A percentile compares a stretch with the other conserved stretches of the same genome.
Conservation (phyloP, 306 rosid genomes). For the Dicorynia guianensis region DNA sequence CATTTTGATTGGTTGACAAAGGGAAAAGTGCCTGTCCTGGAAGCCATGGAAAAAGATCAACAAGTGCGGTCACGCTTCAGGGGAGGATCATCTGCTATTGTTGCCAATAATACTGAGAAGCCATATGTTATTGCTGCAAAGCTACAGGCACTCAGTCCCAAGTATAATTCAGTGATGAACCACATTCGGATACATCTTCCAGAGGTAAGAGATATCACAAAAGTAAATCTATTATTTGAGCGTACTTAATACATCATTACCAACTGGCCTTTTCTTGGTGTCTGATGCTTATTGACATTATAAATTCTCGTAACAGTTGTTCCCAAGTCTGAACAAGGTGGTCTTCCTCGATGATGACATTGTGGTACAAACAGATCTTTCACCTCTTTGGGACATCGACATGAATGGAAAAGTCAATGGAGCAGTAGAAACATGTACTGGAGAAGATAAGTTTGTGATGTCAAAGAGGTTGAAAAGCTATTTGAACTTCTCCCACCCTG, state of each 20-base stretch:
- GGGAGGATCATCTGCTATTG: slow-evolving; percentile 96
- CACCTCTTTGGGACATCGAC: slow-evolving; percentile 96
- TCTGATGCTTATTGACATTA: slow-evolving; percentile 39
- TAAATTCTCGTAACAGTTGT: slow-evolving; percentile 62
- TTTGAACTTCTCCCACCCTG: slow-evolving; percentile 96
- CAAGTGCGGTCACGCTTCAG: slow-evolving; percentile 82
- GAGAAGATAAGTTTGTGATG: slow-evolving; percentile 96
- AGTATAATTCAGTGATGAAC: slow-evolving; percentile 97
- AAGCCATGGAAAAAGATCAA: slow-evolving; percentile 98
- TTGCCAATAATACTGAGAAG: slow-evolving; percentile 77
- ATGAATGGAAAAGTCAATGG: slow-evolving; percentile 96
- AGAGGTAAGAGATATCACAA: slow-evolving; percentile 64
- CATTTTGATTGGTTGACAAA: slow-evolving; percentile 96
- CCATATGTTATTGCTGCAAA: slow-evolving; percentile 88
- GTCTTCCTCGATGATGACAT: slow-evolving; percentile 96
- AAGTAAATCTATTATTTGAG: slow-evolving; percentile 6
- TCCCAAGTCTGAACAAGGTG: slow-evolving; percentile 91
- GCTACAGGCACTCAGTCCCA: slow-evolving; percentile 96
- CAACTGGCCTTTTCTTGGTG: too few species aligned
- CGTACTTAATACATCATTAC: neutral
- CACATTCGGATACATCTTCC: slow-evolving; percentile 95
- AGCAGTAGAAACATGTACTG: slow-evolving; percentile 93
- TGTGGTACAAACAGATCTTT: slow-evolving; percentile 96
- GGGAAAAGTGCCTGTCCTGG: slow-evolving; percentile 96
- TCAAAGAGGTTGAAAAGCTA: slow-evolving; percentile 89